Conservation (phyloP, 352 stramenopile genomes). For the Phytopythium ostracodes region DNA sequence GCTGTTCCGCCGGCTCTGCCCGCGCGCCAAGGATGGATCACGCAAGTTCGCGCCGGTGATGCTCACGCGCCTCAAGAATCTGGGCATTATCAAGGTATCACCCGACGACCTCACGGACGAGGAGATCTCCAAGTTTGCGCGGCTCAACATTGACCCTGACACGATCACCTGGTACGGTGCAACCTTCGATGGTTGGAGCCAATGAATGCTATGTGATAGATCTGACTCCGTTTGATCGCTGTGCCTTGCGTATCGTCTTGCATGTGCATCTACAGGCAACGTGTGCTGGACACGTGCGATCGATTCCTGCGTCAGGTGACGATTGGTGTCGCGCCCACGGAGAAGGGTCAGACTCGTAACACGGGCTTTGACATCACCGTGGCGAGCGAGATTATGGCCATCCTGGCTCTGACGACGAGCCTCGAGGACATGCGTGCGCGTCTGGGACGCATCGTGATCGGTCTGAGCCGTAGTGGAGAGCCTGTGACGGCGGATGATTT, state of each 20-base stretch:
- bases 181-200: not conserved
- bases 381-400: conserved; percentile 98
- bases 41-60: conserved; percentile 90
- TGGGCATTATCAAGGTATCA: conserved; percentile 91
- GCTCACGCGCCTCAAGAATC: conserved; percentile 91
- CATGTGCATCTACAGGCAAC: conserved; percentile 70
- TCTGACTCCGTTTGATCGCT: too few relatives aligned
- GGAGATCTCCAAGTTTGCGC: conserved; percentile 90
- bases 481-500: conserved; percentile 97
- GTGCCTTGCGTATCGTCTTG: not conserved
- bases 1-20: conserved; percentile 83
- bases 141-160: conserved; percentile 94
- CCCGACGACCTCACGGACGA: conserved; percentile 94
- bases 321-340: conserved; percentile 86
- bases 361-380: conserved; percentile 90
- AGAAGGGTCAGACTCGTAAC: conserved; percentile 83
- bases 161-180: conserved; percentile 75
- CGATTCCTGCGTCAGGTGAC: conserved; percentile 92
- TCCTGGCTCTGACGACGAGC: conserved; percentile 94
- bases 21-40: conserved; percentile 75
- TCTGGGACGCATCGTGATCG: conserved; percentile 94
- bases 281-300: conserved; percentile 98
- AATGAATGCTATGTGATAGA: not conserved
- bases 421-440: conserved; percentile 93
- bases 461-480: conserved; percentile 67